Evolutionary conservation across 2,329 filamentous ascomycete species (phyloP), one percentile per base, ranked within the genome.

Genomic region (Epichloe elymi): DNA sequence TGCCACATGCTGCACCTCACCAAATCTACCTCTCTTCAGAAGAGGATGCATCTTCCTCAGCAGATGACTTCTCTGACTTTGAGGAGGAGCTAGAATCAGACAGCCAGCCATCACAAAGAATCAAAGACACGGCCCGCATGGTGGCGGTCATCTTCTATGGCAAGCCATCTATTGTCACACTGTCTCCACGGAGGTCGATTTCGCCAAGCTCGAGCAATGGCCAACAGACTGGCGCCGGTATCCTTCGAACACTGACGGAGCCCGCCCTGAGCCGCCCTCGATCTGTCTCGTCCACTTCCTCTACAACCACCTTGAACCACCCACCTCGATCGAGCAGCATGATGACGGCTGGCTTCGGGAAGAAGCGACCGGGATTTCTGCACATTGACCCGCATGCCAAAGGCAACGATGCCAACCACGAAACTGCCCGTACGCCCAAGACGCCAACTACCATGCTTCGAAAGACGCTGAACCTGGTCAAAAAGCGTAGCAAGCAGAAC

Each of bases 1-100:
- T 67, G 45, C 59, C 66, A 14, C 66, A 71, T 45, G 66, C 69
- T 20, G 67, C 71, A 2, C 75, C 78, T 5, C 79, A 82, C 61
- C 75, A 80, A 51, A 60, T 78, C 52, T 84, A 84, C 62, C 74
- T 84, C 26, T 83, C 79, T 2, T 82, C 79, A 0, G 80, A 84
- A 57, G 80, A 84, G 61, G 80, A 83, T 55, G 78, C 74, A 33
- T 83, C 80, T 1, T 80, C 80, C 1, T 78, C 76, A 17, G 75
- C 76, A 44, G 79, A 80, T 63, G 74, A 79, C 63, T 75, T 75
- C 55, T 81, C 77, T 51, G 75, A 79, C 58, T 73, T 73, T 43
- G 52, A 26, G 4, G 56, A 57, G 58, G 74, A 75, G 45, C 65
- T 67, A 56, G 73, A 78, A 55, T 74, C 71, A 46, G 67, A 67